phyloP scores from a whole-genome alignment of 2,329 filamentous ascomycete species.

The Ophiostoma fasciatum region DNA sequence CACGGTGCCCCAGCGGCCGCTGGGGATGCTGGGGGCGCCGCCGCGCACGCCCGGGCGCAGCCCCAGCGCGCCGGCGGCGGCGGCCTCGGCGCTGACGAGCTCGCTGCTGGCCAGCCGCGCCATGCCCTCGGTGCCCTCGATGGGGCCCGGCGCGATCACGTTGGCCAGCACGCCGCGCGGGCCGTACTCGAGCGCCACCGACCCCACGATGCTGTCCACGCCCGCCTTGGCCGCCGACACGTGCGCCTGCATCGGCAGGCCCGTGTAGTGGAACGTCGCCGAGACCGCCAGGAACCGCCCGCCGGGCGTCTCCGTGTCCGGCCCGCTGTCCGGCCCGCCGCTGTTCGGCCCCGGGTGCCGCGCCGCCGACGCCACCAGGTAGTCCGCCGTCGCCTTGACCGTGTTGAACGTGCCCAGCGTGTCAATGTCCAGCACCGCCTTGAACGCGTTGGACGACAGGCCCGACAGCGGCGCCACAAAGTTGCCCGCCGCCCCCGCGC shows the following conservation, averaged over 20 bases:
- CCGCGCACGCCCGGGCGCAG: constrained; percentile 16
- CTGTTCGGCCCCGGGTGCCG: constrained; percentile 38
- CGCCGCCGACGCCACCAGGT: constrained; percentile 60
- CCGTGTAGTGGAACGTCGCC: constrained; percentile 82
- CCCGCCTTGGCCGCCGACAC: constrained; percentile 86
- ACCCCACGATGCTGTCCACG: constrained; percentile 70
- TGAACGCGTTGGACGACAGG: constrained; percentile 81
- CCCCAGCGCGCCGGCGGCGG: constrained; percentile 7
- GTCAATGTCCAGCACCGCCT: constrained; percentile 91
- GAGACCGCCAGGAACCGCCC: constrained; percentile 83
- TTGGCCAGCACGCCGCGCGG: constrained; percentile 79
- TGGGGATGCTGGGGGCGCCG: constrained; percentile 41
- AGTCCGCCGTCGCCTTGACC: constrained; percentile 75
- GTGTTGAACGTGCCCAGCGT: constrained; percentile 90
- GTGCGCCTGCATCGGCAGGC: constrained; percentile 73
- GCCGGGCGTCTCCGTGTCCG: constrained; percentile 37
- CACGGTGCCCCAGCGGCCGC: constrained; percentile 62
- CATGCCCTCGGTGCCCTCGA: constrained; percentile 72
- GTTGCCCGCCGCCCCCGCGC: constrained; percentile 88
- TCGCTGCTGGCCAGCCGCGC: constrained; percentile 36
- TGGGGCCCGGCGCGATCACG: constrained; percentile 75
- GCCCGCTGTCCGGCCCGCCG: no score
- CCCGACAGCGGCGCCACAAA: constrained; percentile 77
- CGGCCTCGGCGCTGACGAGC: not conserved
- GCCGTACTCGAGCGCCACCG: constrained; percentile 76